phyloP scores from a whole-genome alignment of 495 filamentous ascomycete species.

The Neurospora sp. region DNA sequence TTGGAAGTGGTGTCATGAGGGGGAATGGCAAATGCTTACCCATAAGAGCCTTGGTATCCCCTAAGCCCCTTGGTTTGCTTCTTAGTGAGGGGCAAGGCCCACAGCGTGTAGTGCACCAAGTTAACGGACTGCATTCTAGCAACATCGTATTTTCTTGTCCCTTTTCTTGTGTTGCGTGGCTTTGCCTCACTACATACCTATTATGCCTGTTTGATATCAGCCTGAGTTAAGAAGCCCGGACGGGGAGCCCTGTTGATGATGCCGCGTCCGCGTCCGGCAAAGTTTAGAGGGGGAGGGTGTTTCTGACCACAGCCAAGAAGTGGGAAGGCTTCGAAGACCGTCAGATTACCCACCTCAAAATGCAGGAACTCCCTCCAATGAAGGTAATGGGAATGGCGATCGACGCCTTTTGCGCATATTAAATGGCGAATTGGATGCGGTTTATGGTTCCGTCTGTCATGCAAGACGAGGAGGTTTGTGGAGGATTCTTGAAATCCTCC shows the following conservation, averaged over 20 bases:
- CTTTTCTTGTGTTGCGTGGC: not conserved
- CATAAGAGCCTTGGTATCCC: not conserved
- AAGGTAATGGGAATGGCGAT: not conserved
- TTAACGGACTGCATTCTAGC: not conserved
- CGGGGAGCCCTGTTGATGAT: not conserved
- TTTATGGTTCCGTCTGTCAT: not conserved
- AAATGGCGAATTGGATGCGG: not conserved
- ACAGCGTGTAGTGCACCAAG: not conserved
- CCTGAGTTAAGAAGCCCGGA: not conserved
- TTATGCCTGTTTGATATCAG: not conserved
- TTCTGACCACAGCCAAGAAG: not conserved
- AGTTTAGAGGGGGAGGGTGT: not conserved
- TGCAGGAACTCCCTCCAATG: not conserved
- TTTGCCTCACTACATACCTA: not conserved
- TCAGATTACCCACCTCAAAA: not conserved
- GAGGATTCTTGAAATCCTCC: not conserved
- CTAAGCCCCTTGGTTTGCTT: not conserved
- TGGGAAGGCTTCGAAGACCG: not conserved
- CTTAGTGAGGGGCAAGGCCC: not conserved
- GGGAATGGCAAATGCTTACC: not conserved
- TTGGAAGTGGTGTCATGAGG: not conserved
- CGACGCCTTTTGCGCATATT: not conserved
- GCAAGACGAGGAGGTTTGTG: not conserved
- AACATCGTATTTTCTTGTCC: not conserved
- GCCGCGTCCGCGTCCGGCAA: not conserved